Conservation (phyloP, 208 protist genomes). For the Trypanosoma grayi region DNA sequence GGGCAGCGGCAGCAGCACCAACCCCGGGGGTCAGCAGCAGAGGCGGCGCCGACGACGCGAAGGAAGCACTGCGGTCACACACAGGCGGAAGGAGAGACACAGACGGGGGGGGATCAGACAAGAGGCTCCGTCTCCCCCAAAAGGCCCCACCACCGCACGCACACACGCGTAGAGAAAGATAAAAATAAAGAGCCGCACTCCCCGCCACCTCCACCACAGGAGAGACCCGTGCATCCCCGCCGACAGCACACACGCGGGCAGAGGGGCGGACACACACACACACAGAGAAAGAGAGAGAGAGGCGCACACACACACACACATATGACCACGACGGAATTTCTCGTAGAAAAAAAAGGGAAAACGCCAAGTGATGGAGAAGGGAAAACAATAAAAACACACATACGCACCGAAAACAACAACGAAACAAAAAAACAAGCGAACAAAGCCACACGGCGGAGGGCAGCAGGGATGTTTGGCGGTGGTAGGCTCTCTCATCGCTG, state of each 20-base stretch:
- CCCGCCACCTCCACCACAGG: too few species aligned
- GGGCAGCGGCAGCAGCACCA: too few species aligned
- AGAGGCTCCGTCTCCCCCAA: too few species aligned
- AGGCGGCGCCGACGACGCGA: too few species aligned
- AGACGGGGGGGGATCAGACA: too few species aligned
- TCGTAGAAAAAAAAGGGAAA: constrained; percentile 1
- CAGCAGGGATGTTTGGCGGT: background rate
- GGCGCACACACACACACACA: constrained; percentile 1
- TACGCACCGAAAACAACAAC: constrained; percentile 12
- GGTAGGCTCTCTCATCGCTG: too few species aligned
- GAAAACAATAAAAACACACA: background rate
- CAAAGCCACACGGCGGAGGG: background rate
- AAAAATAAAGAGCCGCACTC: too few species aligned
- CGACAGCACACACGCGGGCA: background rate
- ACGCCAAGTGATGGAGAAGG: background rate
- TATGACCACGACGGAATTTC: background rate
- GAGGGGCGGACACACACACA: background rate
- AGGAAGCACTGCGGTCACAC: too few species aligned
- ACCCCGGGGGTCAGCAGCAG: too few species aligned
- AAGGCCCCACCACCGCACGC: too few species aligned
- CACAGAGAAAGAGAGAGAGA: background rate
- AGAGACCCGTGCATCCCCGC: background rate
- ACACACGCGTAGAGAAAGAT: too few species aligned
- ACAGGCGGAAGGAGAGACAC: too few species aligned
- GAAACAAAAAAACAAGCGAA: constrained; percentile 14